Base-by-base conservation (phyloP, 2,329 filamentous ascomycete genomes). In the Cordyceps fumosorosea region DNA sequence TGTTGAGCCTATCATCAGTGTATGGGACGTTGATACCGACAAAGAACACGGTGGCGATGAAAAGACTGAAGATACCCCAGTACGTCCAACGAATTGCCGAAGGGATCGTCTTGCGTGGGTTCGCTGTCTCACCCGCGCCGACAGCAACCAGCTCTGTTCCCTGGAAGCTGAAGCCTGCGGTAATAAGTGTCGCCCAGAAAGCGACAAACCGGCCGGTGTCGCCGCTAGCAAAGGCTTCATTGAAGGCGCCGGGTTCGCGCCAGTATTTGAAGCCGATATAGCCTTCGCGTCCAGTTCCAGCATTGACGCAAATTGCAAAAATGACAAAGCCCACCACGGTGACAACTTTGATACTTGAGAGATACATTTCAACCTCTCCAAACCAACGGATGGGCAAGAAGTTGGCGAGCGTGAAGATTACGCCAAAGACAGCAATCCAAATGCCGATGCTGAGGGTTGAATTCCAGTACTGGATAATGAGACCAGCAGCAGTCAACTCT, bases 391-490 rank as follows among this genome's bases (percentile, higher is more conserved):
- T 84, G 2, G 89, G 88, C 42, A 92, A 72, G 70, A 90, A 85
- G 74, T 93, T 92, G 69, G 88, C 71, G 1, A 78, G 77, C 0
- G 86, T 88, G 69, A 93, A 88, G 40, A 89, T 71, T 37, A 86
- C 80, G 83, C 88, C 90, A 75, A 92, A 91, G 60, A 91, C 77
- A 45, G 81, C 81, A 67, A 92, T 90, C 74, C 88, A 90, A 66
- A 92, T 86, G 63, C 82, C 89, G 60, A 90, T 84, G 68, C 79
- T 86, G 63, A 91, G 74, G 22, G 73, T 71, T 1, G 77, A 65
- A 62, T 85, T 79, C 89, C 89, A 92, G 73, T 88, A 92, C 71
- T 91, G 85, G 65, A 92, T 89, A 62, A 92, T 89, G 54, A 91
- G 77, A 5, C 88, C 89, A 1, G 88, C 85, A 0, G 88, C 87